phyloP scores from a whole-genome alignment of 306 rosid species.

The Citrullus colocynthis region DNA sequence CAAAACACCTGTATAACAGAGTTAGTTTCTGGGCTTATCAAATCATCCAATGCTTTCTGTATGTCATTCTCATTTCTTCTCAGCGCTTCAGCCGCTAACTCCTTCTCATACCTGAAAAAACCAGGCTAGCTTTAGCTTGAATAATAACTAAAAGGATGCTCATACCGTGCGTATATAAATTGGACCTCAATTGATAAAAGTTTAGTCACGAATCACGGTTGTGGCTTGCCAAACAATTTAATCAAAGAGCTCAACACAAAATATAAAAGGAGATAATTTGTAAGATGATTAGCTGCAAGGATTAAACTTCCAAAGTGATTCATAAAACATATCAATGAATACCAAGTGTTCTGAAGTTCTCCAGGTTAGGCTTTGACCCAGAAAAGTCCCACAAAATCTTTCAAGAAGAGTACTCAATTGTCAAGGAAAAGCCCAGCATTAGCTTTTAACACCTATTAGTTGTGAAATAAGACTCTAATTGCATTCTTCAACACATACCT shows the following conservation, averaged over 20 bases:
- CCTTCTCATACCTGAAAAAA: conserved; percentile 53
- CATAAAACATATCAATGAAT: not conserved
- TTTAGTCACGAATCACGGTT: not conserved
- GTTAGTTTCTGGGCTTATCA: conserved; percentile 70
- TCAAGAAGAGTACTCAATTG: too few relatives aligned
- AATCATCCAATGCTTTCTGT: conserved; percentile 69
- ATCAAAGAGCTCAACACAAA: not conserved
- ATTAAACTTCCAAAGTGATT: not conserved
- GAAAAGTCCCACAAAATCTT: not conserved
- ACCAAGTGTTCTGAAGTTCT: not conserved
- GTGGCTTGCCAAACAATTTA: not conserved
- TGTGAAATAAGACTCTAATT: too few relatives aligned
- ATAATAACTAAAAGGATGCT: not conserved
- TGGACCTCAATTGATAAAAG: not conserved
- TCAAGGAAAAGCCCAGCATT: too few relatives aligned
- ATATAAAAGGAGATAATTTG: not conserved
- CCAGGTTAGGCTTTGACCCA: not conserved
- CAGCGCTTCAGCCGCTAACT: conserved; percentile 86
- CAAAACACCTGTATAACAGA: conserved; percentile 53
- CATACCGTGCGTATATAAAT: not conserved
- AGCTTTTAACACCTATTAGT: too few relatives aligned
- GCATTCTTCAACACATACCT: too few relatives aligned
- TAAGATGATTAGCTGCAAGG: not conserved
- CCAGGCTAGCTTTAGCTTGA: conserved; percentile 9
- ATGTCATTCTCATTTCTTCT: conserved; percentile 71